A percentile compares a stretch with the other conserved stretches of the same genome.
Conservation (phyloP, 768 basidiomycete genomes). For the Mycena belliarum region DNA sequence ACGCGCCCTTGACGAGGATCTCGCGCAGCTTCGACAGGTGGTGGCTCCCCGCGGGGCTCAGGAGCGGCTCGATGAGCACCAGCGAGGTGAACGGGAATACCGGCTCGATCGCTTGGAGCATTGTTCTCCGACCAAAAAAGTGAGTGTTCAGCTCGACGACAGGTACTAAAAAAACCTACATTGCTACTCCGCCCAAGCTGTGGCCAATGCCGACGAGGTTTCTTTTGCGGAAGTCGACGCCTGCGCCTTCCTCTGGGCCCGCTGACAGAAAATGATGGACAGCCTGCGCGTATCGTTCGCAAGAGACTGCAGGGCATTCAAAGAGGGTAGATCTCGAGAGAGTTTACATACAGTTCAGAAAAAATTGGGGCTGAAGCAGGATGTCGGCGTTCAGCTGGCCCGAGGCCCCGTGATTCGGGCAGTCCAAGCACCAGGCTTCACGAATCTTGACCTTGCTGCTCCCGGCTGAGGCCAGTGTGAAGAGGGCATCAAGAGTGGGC, state of each 20-base stretch:
- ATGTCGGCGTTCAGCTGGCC: slow-evolving; percentile 52
- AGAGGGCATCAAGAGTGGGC: slow-evolving; percentile 53
- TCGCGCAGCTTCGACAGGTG: slow-evolving; percentile 42
- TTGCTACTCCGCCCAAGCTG: slow-evolving; percentile 64
- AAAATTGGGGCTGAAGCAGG: slow-evolving; percentile 44
- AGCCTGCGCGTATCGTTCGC: slow-evolving; percentile 62
- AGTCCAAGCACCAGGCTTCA: slow-evolving; percentile 71
- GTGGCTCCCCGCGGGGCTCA: slow-evolving; percentile 50
- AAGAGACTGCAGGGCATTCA: slow-evolving; percentile 47
- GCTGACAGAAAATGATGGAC: slow-evolving; percentile 56
- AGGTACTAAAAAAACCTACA: slow-evolving; percentile 40
- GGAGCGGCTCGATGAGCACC: slow-evolving; percentile 65
- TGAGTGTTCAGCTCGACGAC: background rate
- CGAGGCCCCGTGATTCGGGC: slow-evolving; percentile 72
- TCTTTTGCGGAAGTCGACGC: slow-evolving; percentile 48
- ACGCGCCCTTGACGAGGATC: slow-evolving; percentile 47
- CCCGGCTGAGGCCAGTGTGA: slow-evolving; percentile 30
- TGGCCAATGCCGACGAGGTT: slow-evolving; percentile 68
- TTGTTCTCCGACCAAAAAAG: slow-evolving; percentile 43
- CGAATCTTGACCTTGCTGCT: slow-evolving; percentile 37
- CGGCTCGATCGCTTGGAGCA: slow-evolving; percentile 52
- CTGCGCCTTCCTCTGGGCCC: slow-evolving; percentile 37
- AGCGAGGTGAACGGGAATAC: slow-evolving; percentile 48
- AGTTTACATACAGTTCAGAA: slow-evolving; percentile 43
- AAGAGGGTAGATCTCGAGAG: background rate